Evolutionary conservation across 2,329 filamentous ascomycete species (phyloP).

Genomic region (Gnomoniopsis sp.): DNA sequence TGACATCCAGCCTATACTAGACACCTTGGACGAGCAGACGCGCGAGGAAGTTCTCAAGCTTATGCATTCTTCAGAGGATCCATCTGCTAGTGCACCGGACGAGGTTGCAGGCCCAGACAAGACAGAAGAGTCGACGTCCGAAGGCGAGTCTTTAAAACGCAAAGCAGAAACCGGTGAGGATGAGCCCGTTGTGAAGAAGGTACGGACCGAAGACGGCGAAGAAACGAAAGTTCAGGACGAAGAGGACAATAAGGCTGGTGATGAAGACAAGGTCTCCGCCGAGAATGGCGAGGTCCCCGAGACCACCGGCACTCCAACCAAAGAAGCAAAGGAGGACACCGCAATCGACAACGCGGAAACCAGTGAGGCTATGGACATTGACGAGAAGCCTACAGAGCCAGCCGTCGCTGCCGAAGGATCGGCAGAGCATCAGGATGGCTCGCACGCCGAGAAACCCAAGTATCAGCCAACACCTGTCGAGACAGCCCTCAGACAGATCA

Average conservation of each 20-base stretch:
- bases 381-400: slow-evolving; percentile 2
- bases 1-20: slow-evolving; percentile 69
- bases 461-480: slow-evolving; percentile 51
- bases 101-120: slow-evolving; percentile 11
- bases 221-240: slow-evolving; percentile 4
- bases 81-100: background rate
- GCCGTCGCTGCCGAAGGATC: background rate
- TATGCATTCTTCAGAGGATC: slow-evolving; percentile 44
- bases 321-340: background rate
- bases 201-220: slow-evolving; percentile 7
- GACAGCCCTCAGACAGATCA: slow-evolving; percentile 68
- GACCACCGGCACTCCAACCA: background rate
- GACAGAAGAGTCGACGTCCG: slow-evolving; percentile 11
- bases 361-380: slow-evolving; percentile 6
- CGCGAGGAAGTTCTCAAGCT: slow-evolving; percentile 60
- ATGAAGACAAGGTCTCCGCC: background rate
- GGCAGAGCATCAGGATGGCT: slow-evolving; percentile 4
- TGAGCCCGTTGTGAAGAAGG: slow-evolving; percentile 7
- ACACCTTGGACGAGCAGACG: slow-evolving; percentile 60
- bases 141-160: slow-evolving; percentile 8
- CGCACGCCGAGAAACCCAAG: slow-evolving; percentile 19
- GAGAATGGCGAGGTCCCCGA: background rate
- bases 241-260: background rate
- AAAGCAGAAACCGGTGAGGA: slow-evolving; percentile 13
- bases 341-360: slow-evolving; percentile 9